Evolutionary conservation across 1,139 yeast species (phyloP).

Genomic region (Taphrina deformans): DNA sequence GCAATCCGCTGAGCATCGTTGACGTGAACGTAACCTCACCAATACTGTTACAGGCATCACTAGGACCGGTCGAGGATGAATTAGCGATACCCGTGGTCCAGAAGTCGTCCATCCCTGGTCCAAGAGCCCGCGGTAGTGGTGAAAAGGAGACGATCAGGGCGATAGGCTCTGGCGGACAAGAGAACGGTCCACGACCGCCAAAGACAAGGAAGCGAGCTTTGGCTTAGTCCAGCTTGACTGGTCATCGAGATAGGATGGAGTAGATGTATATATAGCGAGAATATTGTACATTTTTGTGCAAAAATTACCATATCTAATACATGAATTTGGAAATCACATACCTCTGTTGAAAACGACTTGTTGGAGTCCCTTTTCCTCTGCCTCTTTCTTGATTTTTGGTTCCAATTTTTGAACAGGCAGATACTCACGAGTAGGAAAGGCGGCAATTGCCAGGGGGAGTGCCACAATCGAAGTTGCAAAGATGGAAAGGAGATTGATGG

Average conservation of each 20-base stretch:
- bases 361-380: background rate
- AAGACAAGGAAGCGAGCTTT: constrained; percentile 15
- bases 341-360: constrained; percentile 30
- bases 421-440: constrained; percentile 61
- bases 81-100: background rate
- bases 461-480: constrained; percentile 81
- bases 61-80: constrained; percentile 8
- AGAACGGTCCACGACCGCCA: constrained; percentile 10
- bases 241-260: background rate
- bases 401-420: constrained; percentile 7
- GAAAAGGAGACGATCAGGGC: constrained; percentile 9
- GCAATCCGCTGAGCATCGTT: constrained; percentile 16
- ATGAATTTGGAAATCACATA: background rate
- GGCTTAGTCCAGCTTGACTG: background rate
- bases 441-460: constrained; percentile 90
- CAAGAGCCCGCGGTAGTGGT: constrained; percentile 8
- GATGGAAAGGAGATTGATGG: constrained; percentile 78
- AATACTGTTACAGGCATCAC: background rate
- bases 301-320: background rate
- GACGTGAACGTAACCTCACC: constrained; percentile 15
- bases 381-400: background rate
- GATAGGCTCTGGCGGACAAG: background rate
- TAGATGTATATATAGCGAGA: background rate
- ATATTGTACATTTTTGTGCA: constrained; percentile 2
- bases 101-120: constrained; percentile 10